Percentiles rank a stretch among this genome's conserved stretches.
phyloP scores from a whole-genome alignment of 2,329 filamentous ascomycete genomes.

The Metarhizium robertsii region DNA sequence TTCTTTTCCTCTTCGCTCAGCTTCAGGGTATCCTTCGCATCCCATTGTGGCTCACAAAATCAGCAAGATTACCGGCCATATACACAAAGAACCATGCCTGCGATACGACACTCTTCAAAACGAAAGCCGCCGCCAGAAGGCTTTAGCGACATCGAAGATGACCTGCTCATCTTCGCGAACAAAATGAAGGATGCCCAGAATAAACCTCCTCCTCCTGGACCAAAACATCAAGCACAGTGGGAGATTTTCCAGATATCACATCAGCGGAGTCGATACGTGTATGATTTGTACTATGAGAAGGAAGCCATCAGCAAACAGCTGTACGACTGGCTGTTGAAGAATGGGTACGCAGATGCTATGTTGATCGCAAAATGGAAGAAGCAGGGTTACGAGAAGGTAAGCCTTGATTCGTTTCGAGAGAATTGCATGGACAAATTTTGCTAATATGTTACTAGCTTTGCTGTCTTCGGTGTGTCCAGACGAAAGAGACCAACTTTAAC shows the following conservation, averaged over 20 bases:
- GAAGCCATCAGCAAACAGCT: conserved; percentile 86
- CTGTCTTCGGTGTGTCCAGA: conserved; percentile 92
- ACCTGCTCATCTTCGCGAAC: conserved; percentile 75
- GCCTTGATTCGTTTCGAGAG: conserved; percentile 13
- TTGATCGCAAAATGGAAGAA: conserved; percentile 99
- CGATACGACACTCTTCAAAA: conserved; percentile 65
- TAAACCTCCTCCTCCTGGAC: conserved; percentile 68
- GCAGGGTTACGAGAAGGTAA: conserved; percentile 92
- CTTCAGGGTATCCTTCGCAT: neutral
- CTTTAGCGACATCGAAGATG: conserved; percentile 82
- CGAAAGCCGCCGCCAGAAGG: conserved; percentile 77
- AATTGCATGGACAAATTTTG: neutral
- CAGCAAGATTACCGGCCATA: neutral
- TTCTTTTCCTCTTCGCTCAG: neutral
- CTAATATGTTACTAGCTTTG: conserved; percentile 55
- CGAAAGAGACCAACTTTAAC: conserved; percentile 99
- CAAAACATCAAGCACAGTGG: conserved; percentile 87
- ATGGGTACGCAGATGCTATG: conserved; percentile 88
- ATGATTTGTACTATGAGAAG: conserved; percentile 96
- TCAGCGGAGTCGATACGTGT: conserved; percentile 85
- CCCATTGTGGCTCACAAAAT: neutral
- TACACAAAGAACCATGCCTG: conserved; percentile 50
- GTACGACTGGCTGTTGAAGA: conserved; percentile 96
- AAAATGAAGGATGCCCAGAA: conserved; percentile 96
- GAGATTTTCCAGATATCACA: conserved; percentile 96